These are phyloP conservation scores for Stachybotrys elegans DNA, from an alignment of 2,329 filamentous ascomycete genomes.

Conservation along the genomic window DNA sequence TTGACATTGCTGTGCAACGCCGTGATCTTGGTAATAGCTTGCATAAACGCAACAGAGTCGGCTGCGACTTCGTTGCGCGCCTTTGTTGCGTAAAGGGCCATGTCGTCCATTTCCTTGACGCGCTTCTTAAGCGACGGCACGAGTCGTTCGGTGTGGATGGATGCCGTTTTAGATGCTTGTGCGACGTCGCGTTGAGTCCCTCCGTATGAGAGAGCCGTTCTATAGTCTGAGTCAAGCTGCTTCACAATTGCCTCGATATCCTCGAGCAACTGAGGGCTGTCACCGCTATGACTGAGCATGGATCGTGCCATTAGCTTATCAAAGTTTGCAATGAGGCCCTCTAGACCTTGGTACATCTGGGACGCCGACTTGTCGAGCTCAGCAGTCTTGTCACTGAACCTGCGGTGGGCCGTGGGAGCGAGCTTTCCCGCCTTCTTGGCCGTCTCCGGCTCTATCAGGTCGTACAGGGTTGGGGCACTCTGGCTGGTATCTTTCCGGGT, in stretches of 20 bases:
- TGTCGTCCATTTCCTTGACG: slow-evolving; percentile 55
- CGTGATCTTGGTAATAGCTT: slow-evolving; percentile 74
- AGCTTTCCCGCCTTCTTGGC: slow-evolving; percentile 67
- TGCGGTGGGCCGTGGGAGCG: slow-evolving; percentile 51
- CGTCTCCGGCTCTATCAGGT: slow-evolving; percentile 70
- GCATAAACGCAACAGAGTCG: slow-evolving; percentile 70
- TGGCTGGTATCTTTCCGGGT: slow-evolving; percentile 40
- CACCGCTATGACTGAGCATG: slow-evolving; percentile 52
- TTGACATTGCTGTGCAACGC: slow-evolving; percentile 69
- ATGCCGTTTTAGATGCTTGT: slow-evolving; percentile 59
- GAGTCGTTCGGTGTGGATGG: slow-evolving; percentile 57
- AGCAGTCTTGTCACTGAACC: slow-evolving; percentile 54
- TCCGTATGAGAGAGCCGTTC: slow-evolving; percentile 65
- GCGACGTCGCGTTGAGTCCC: slow-evolving; percentile 56
- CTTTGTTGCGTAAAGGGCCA: slow-evolving; percentile 54
- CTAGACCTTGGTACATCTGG: slow-evolving; percentile 57
- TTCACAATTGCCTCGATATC: slow-evolving; percentile 83
- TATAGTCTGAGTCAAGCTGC: slow-evolving; percentile 83
- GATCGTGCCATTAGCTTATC: slow-evolving; percentile 53
- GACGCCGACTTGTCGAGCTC: slow-evolving; percentile 57
- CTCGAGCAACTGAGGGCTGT: slow-evolving; percentile 65
- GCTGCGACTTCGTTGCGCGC: slow-evolving; percentile 63
- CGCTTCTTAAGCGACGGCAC: slow-evolving; percentile 54
- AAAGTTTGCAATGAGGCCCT: slow-evolving; percentile 58
- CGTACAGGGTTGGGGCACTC: slow-evolving; percentile 58